A percentile compares a stretch with the other conserved stretches of the same genome.
These are phyloP conservation scores for Lenwebbia sp. DNA, from an alignment of 345 rosid genomes.

Conservation along the genomic window DNA sequence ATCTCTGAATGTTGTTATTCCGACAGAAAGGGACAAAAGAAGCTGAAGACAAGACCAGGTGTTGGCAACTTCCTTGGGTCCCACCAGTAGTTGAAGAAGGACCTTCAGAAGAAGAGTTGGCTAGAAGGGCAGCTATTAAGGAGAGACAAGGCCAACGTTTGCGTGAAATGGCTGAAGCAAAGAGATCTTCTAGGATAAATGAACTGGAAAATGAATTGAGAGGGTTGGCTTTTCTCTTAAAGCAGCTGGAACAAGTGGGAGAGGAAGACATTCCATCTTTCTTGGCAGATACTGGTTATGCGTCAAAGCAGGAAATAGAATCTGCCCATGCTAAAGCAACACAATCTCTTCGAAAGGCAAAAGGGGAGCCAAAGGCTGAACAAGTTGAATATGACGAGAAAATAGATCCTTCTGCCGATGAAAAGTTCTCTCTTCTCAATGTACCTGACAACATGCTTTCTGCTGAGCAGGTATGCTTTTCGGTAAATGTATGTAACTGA, in stretches of 20 bases:
- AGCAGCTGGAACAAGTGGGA: slow-evolving; percentile 72
- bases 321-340: slow-evolving; percentile 43
- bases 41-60: slow-evolving; percentile 82
- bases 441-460: slow-evolving; percentile 75
- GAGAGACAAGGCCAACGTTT: slow-evolving; percentile 93
- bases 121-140: slow-evolving; percentile 85
- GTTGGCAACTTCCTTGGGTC: slow-evolving; percentile 96
- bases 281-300: slow-evolving; percentile 68
- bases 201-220: slow-evolving; percentile 74
- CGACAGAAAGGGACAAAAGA: slow-evolving; percentile 74
- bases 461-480: slow-evolving; percentile 57
- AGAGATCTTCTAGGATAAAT: slow-evolving; percentile 73
- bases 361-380: slow-evolving; percentile 74
- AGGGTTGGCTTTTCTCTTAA: slow-evolving; percentile 73
- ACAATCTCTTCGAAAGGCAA: slow-evolving; percentile 68
- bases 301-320: slow-evolving; percentile 81
- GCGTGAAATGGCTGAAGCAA: slow-evolving; percentile 97
- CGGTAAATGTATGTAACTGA: not conserved
- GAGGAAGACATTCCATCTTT: slow-evolving; percentile 53
- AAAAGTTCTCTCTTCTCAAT: slow-evolving; percentile 64
- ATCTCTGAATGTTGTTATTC: slow-evolving; percentile 4
- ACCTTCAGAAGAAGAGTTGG: slow-evolving; percentile 97
- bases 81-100: slow-evolving; percentile 82
- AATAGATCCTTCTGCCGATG: slow-evolving; percentile 35
- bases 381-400: slow-evolving; percentile 69